Percentiles rank a stretch among this genome's conserved stretches.
phyloP scores from a whole-genome alignment of 768 basidiomycete species.

The Amanita brunnescens region DNA sequence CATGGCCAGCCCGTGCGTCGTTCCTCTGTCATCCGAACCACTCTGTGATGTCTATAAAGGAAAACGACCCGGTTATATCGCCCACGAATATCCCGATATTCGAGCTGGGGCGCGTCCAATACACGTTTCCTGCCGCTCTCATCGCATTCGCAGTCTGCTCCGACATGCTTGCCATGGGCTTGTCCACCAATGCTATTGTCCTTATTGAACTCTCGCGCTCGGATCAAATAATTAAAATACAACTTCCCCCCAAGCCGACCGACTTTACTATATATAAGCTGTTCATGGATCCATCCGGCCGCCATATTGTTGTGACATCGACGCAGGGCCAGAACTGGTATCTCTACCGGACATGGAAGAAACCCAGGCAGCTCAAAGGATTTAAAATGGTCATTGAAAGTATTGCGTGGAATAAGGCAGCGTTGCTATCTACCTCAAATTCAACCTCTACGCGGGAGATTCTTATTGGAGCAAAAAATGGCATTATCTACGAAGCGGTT shows the following conservation, averaged over 20 bases:
- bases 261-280: constrained; percentile 75
- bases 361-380: constrained; percentile 67
- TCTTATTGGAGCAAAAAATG: constrained; percentile 78
- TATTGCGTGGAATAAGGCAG: constrained; percentile 82
- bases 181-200: constrained; percentile 67
- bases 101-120: constrained; percentile 84
- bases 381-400: constrained; percentile 88
- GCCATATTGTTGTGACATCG: constrained; percentile 84
- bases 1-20: constrained; percentile 28
- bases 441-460: constrained; percentile 76
- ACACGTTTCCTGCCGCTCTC: constrained; percentile 78
- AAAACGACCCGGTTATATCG: constrained; percentile 17
- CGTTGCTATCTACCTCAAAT: constrained; percentile 53
- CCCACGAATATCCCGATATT: constrained; percentile 52
- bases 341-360: constrained; percentile 71
- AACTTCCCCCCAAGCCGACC: constrained; percentile 62
- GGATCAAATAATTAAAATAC: constrained; percentile 79
- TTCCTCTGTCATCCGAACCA: background rate
- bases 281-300: constrained; percentile 89
- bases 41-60: constrained; percentile 16
- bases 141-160: constrained; percentile 77
- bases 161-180: constrained; percentile 80
- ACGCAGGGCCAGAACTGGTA: constrained; percentile 92
- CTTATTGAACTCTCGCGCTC: constrained; percentile 86
- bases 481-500: constrained; percentile 81